Conservation (phyloP, 306 rosid genomes). For the Lupinus albus region DNA sequence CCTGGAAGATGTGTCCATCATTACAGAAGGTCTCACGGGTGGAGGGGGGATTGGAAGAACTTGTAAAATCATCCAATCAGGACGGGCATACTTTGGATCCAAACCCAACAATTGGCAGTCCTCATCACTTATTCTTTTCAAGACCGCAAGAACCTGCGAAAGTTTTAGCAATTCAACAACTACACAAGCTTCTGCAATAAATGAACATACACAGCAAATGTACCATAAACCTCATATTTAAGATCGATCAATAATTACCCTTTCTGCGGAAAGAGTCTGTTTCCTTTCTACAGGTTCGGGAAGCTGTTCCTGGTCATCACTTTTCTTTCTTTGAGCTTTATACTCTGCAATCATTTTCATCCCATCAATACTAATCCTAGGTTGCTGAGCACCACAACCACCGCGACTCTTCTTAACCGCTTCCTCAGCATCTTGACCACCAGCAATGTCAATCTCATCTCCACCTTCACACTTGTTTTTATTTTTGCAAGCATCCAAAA, state of each 20-base stretch:
- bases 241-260: conserved; percentile 53
- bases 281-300: conserved; percentile 99
- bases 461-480: conserved; percentile 96
- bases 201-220: not conserved
- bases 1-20: conserved; percentile 99
- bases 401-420: conserved; percentile 83
- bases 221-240: conserved; percentile 22
- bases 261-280: conserved; percentile 89
- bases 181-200: conserved; percentile 16
- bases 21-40: conserved; percentile 97
- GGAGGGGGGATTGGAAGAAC: conserved; percentile 99
- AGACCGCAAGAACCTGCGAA: conserved; percentile 82
- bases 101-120: conserved; percentile 89
- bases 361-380: conserved; percentile 86
- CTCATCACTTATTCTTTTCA: conserved; percentile 91
- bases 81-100: conserved; percentile 92
- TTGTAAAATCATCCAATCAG: conserved; percentile 98
- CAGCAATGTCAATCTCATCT: conserved; percentile 78
- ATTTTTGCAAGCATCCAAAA: conserved; percentile 90
- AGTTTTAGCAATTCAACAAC: conserved; percentile 34
- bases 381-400: conserved; percentile 99
- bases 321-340: conserved; percentile 90
- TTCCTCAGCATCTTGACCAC: conserved; percentile 67
- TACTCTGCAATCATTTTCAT: conserved; percentile 91
- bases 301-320: conserved; percentile 92